Conservation (phyloP, 345 rosid species). For the Litchi chinensis region DNA sequence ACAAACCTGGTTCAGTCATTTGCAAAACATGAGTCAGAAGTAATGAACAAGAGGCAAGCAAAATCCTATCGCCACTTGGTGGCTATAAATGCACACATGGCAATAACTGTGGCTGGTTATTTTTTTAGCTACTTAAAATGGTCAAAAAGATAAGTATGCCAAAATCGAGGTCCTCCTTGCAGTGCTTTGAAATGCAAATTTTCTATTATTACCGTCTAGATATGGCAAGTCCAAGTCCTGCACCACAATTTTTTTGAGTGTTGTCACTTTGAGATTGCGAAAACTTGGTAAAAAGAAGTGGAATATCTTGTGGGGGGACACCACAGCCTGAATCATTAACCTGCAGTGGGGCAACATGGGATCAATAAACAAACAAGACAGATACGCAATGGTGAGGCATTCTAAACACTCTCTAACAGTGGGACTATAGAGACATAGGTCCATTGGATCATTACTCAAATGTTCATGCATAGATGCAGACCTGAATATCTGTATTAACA, state of each 20-base stretch:
- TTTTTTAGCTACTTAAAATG: neutral
- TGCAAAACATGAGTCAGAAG: neutral
- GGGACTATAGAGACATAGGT: neutral
- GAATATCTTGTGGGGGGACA: conserved; percentile 69
- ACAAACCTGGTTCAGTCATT: conserved; percentile 62
- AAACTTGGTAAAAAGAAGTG: conserved; percentile 69
- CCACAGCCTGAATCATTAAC: conserved; percentile 95
- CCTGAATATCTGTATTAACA: neutral
- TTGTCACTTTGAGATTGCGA: conserved; percentile 57
- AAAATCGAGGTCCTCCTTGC: conserved; percentile 1
- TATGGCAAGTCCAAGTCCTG: conserved; percentile 93
- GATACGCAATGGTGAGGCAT: neutral
- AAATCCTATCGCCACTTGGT: neutral
- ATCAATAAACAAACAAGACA: conserved; percentile 12
- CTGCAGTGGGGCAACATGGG: conserved; percentile 39
- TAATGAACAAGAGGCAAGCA: neutral
- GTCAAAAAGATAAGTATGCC: neutral
- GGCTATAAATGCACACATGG: neutral
- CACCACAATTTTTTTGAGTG: conserved; percentile 47
- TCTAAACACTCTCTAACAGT: neutral
- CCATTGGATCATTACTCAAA: neutral
- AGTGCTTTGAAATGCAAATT: conserved; percentile 5
- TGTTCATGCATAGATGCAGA: neutral
- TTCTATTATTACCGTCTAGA: conserved; percentile 68
- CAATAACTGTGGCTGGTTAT: too few species aligned